These are phyloP conservation scores for Phytophthora colocasiae DNA, from an alignment of 352 stramenopile species.

Conservation along the genomic window DNA sequence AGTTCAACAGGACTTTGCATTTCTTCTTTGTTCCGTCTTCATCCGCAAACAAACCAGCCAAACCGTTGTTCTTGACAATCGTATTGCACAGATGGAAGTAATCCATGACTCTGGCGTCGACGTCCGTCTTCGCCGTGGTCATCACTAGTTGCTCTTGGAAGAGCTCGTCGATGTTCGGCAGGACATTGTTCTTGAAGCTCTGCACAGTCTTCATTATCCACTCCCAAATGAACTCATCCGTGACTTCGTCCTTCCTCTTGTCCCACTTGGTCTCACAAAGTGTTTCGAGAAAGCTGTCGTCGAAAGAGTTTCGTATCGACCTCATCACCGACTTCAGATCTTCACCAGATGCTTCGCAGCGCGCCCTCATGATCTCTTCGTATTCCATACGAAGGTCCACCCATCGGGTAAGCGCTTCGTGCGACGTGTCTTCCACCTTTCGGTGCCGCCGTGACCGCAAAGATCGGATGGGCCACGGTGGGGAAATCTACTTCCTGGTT, in stretches of 20 bases:
- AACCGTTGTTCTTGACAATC: slow-evolving; percentile 17
- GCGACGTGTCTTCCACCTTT: too few relatives aligned
- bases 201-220: slow-evolving; percentile 9
- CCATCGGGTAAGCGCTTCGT: too few relatives aligned
- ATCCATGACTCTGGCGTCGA: slow-evolving; percentile 19
- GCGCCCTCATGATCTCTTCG: slow-evolving; percentile 28
- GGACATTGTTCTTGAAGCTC: slow-evolving; percentile 15
- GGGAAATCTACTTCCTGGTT: too few relatives aligned
- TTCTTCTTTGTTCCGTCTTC: slow-evolving; percentile 18
- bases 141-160: not conserved
- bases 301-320: slow-evolving; percentile 16
- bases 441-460: too few relatives aligned
- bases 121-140: slow-evolving; percentile 4
- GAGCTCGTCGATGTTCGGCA: slow-evolving; percentile 15
- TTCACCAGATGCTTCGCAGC: slow-evolving; percentile 17
- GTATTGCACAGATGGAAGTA: slow-evolving; percentile 25
- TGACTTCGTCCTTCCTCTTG: slow-evolving; percentile 7
- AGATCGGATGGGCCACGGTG: too few relatives aligned
- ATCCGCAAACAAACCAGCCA: slow-evolving; percentile 5
- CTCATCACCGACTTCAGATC: slow-evolving; percentile 20
- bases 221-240: slow-evolving; percentile 16
- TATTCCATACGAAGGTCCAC: not conserved
- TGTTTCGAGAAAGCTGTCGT: slow-evolving; percentile 10
- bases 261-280: slow-evolving; percentile 18
- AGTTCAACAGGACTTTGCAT: slow-evolving; percentile 20